phyloP scores from a whole-genome alignment of 2,329 filamentous ascomycete species.

The Microcyclospora pomicola region DNA sequence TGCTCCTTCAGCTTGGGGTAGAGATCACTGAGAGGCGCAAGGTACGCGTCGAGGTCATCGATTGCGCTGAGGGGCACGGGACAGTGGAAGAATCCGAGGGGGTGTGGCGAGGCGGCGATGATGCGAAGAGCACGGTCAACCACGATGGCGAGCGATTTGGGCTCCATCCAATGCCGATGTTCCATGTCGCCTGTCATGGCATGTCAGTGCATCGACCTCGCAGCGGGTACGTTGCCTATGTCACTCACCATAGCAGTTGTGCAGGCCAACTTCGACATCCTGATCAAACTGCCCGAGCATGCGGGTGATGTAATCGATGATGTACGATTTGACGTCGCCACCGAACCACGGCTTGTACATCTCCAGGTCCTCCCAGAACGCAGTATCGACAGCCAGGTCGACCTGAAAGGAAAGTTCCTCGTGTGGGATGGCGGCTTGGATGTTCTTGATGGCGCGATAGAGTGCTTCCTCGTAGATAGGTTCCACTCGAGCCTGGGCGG shows the following conservation, averaged over 20 bases:
- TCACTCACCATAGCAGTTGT: conserved; percentile 33
- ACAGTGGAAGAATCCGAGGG: conserved; percentile 31
- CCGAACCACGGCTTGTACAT: conserved; percentile 24
- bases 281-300: conserved; percentile 21
- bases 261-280: conserved; percentile 30
- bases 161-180: conserved; percentile 33
- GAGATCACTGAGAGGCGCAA: conserved; percentile 23
- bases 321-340: conserved; percentile 20
- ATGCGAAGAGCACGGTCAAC: conserved; percentile 26
- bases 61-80: conserved; percentile 29
- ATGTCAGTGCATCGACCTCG: background rate
- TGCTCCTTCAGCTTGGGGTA: conserved; percentile 18
- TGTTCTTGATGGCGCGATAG: conserved; percentile 14
- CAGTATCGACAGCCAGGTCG: conserved; percentile 23
- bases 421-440: conserved; percentile 22
- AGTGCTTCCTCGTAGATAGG: conserved; percentile 23
- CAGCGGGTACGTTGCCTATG: background rate
- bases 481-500: conserved; percentile 19
- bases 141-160: conserved; percentile 21
- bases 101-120: conserved; percentile 14
- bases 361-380: conserved; percentile 18
- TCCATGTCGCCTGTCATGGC: conserved; percentile 22
- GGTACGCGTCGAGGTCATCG: conserved; percentile 25
- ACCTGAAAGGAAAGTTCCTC: conserved; percentile 25
- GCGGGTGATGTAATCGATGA: conserved; percentile 22